Base-by-base conservation (phyloP, 495 filamentous ascomycete species). In the Hypoxylon cercidicola region DNA sequence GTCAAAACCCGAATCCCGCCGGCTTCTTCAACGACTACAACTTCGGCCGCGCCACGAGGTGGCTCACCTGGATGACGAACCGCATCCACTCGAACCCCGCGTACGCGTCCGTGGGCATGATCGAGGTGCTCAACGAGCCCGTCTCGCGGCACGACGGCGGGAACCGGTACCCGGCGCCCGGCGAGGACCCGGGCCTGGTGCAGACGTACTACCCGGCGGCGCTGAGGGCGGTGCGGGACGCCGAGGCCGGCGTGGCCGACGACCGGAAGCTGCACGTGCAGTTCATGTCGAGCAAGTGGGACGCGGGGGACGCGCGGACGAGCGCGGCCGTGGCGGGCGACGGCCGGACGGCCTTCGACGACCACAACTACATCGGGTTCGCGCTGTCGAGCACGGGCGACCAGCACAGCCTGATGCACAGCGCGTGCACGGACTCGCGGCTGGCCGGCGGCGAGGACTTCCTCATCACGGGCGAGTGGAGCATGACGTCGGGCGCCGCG, bases 91-190 rank as follows among this genome's bases (percentile, higher is more conserved):
- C 80, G 43, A 68, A 64, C 34, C 19, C 64, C n/a, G 78, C 80
- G n/a, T 85, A 83, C 66, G 63, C 73, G 32, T 84, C 78, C 12
- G 84, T 87, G 18, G 85, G 86, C n/a, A 86, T 86, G 75, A 63
- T 88, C 28, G 79, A 85, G 60, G 71, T 87, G 15, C 73, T 88
- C 45, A 88, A 88, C 73, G 85, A 88, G 74, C 86, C 86, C 7
- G 60, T 79, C 11, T 69, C 68, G 1, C 19, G 15, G 23, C 68
- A 71, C 32, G 68, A 71, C 20, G 47, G 11, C 40, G 10, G 16
- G 21, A 44, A 35, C 41, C 65, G 65, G 10, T 69, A 64, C 37
- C 65, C 65, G 3, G 65, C 65, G 18, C 58, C 53, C 4, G 54
- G 54, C 11, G 68, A 75, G 59, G 66, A 74, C 15, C 50, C 52